A percentile compares a stretch with the other conserved stretches of the same genome.
phyloP scores from a whole-genome alignment of 1,284 basidiomycete genomes.

The Cutaneotrichosporon dermatis region DNA sequence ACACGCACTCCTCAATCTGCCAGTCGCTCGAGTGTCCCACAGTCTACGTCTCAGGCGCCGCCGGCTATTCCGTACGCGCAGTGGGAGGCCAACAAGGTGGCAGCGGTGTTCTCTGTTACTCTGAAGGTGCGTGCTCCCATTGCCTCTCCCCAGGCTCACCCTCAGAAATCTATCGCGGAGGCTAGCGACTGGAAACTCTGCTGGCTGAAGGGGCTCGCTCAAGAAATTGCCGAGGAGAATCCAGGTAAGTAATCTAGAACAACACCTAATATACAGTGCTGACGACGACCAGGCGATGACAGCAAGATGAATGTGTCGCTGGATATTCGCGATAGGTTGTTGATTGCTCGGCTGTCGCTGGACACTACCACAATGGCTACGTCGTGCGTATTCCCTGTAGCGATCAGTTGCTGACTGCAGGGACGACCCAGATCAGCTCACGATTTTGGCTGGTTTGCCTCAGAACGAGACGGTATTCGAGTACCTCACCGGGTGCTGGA shows the following conservation, averaged over 20 bases:
- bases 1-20: constrained; percentile 5
- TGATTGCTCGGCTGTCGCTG: constrained; percentile 83
- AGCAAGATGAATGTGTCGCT: constrained; percentile 36
- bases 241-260: constrained; percentile 50
- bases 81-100: constrained; percentile 73
- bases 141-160: not conserved
- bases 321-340: constrained; percentile 54
- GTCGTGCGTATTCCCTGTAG: constrained; percentile 19
- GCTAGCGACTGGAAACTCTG: constrained; percentile 65
- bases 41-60: constrained; percentile 28
- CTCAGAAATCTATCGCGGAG: constrained; percentile 66
- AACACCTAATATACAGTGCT: not conserved
- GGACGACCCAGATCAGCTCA: constrained; percentile 74
- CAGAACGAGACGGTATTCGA: constrained; percentile 78
- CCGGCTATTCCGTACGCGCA: constrained; percentile 49
- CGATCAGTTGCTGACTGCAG: constrained; percentile 28
- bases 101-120: constrained; percentile 69
- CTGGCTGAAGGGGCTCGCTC: constrained; percentile 74
- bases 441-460: constrained; percentile 53
- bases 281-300: constrained; percentile 5
- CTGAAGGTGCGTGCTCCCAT: constrained; percentile 56
- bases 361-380: constrained; percentile 64
- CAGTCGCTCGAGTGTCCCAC: constrained; percentile 7
- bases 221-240: constrained; percentile 67
- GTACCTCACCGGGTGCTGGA: constrained; percentile 89